Evolutionary conservation across 345 rosid genomes (phyloP).

Genomic region (Syzygium aqueum): DNA sequence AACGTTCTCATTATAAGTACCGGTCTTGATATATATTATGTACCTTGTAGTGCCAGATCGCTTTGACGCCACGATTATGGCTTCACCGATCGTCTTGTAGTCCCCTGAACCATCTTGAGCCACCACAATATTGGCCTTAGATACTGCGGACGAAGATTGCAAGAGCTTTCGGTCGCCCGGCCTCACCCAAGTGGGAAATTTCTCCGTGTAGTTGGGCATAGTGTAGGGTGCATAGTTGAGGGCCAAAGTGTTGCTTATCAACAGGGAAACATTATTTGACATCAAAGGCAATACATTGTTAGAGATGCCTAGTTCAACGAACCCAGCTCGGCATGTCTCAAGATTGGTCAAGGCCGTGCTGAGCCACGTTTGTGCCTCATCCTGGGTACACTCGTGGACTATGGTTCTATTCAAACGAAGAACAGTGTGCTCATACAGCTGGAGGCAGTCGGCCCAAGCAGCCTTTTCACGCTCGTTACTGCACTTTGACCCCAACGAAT

Average conservation of each 20-base stretch:
- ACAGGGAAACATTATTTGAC: conserved; percentile 67
- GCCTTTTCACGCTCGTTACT: conserved; percentile 43
- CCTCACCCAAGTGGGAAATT: conserved; percentile 76
- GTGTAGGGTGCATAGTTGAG: conserved; percentile 44
- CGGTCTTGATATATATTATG: conserved; percentile 67
- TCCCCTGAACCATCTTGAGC: conserved; percentile 47
- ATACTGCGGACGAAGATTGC: conserved; percentile 23
- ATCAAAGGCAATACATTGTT: conserved; percentile 45
- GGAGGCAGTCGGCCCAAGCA: conserved; percentile 83
- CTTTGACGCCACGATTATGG: conserved; percentile 39
- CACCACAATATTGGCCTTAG: conserved; percentile 35
- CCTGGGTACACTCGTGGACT: conserved; percentile 39
- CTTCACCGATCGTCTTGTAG: conserved; percentile 32
- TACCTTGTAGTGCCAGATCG: conserved; percentile 49
- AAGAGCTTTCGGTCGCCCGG: conserved; percentile 68
- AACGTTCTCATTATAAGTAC: conserved; percentile 57
- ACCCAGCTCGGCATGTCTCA: conserved; percentile 69
- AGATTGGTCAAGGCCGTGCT: conserved; percentile 84
- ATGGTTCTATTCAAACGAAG: conserved; percentile 49
- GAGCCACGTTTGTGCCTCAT: conserved; percentile 87
- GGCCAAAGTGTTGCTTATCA: conserved; percentile 63
- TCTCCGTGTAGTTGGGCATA: conserved; percentile 25
- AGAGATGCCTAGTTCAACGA: conserved; percentile 56
- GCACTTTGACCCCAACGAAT: conserved; percentile 45
- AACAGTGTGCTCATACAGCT: conserved; percentile 44